Evolutionary conservation across 768 basidiomycete species (phyloP).

Genomic region (Lactifluus subvellereus): DNA sequence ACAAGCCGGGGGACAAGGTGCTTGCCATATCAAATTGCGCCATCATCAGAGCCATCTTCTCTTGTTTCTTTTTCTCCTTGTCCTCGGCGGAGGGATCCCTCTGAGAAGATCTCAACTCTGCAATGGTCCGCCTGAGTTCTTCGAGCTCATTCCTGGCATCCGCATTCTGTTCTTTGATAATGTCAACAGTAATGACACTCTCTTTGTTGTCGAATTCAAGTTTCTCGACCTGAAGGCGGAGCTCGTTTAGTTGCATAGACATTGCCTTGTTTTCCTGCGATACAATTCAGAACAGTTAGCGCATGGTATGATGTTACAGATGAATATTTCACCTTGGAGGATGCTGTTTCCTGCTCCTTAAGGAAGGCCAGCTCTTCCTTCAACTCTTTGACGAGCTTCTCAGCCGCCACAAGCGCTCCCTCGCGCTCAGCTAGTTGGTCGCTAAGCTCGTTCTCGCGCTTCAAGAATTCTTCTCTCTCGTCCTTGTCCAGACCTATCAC

Average conservation of each 20-base stretch:
- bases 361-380: slow-evolving; percentile 84
- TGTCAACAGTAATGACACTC: slow-evolving; percentile 85
- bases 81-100: slow-evolving; percentile 88
- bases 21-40: slow-evolving; percentile 93
- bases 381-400: slow-evolving; percentile 83
- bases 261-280: slow-evolving; percentile 87
- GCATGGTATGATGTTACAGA: slow-evolving; percentile 2
- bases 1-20: slow-evolving; percentile 17
- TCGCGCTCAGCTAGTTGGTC: slow-evolving; percentile 92
- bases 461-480: slow-evolving; percentile 94
- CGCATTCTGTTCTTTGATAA: slow-evolving; percentile 88
- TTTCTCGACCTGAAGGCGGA: slow-evolving; percentile 85
- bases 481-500: slow-evolving; percentile 88
- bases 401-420: slow-evolving; percentile 66
- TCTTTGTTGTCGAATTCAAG: slow-evolving; percentile 97
- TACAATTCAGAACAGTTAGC: slow-evolving; percentile 3
- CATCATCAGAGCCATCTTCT: slow-evolving; percentile 99
- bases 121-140: slow-evolving; percentile 74
- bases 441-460: slow-evolving; percentile 92
- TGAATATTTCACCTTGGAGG: slow-evolving; percentile 55
- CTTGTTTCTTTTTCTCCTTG: slow-evolving; percentile 98
- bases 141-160: slow-evolving; percentile 87
- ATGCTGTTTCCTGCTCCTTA: slow-evolving; percentile 81
- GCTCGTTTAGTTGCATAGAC: slow-evolving; percentile 88
- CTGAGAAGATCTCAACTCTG: slow-evolving; percentile 73